A percentile compares a stretch with the other conserved stretches of the same genome.
Evolutionary conservation across 2,329 filamentous ascomycete genomes (phyloP).

Genomic region (Kalmusia sp.): DNA sequence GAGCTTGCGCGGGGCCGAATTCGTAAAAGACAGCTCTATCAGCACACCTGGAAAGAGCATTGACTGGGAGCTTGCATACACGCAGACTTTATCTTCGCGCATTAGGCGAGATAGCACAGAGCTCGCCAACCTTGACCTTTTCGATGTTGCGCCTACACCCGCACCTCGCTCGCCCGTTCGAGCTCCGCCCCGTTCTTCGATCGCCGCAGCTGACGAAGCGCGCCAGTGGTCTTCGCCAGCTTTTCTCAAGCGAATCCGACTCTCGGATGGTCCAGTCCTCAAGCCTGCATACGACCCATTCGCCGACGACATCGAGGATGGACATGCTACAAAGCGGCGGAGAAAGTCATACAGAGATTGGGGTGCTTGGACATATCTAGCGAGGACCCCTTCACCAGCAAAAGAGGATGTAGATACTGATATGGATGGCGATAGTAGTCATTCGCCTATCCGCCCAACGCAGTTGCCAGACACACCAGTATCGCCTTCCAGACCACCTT

Average conservation of each 20-base stretch:
- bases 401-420: slow-evolving; percentile 47
- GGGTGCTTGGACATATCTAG: slow-evolving; percentile 76
- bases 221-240: slow-evolving; percentile 75
- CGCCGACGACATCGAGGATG: slow-evolving; percentile 64
- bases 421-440: too few species aligned
- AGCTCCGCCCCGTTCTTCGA: slow-evolving; percentile 7
- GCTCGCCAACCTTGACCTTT: slow-evolving; percentile 60
- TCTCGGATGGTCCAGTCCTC: slow-evolving; percentile 73
- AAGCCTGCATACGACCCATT: slow-evolving; percentile 72
- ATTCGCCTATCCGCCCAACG: slow-evolving; percentile 31
- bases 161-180: slow-evolving; percentile 32
- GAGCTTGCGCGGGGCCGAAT: slow-evolving; percentile 72
- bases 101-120: slow-evolving; percentile 56
- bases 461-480: slow-evolving; percentile 36
- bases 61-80: slow-evolving; percentile 63
- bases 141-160: slow-evolving; percentile 46
- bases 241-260: slow-evolving; percentile 72
- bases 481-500: slow-evolving; percentile 20
- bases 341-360: slow-evolving; percentile 74
- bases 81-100: slow-evolving; percentile 44
- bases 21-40: slow-evolving; percentile 63
- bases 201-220: slow-evolving; percentile 18
- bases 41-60: slow-evolving; percentile 64
- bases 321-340: slow-evolving; percentile 70
- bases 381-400: slow-evolving; percentile 74